Percentiles rank a stretch among this genome's conserved stretches.
These are phyloP conservation scores for Calycina marina DNA, from an alignment of 2,329 filamentous ascomycete genomes.

Conservation along the genomic window DNA sequence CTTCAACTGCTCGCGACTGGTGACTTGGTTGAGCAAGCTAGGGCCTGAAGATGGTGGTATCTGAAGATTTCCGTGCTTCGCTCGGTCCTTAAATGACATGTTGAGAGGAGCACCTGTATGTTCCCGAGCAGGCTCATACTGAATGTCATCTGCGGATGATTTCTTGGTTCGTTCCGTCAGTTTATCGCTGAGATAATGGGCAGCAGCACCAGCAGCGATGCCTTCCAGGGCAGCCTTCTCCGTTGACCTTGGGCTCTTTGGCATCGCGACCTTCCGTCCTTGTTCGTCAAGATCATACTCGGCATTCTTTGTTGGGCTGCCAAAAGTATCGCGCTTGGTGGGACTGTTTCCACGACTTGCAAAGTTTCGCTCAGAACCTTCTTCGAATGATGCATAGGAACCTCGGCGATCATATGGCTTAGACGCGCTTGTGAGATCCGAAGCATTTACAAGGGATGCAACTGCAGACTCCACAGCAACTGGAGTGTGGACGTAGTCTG, in stretches of 20 bases:
- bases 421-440: slow-evolving; percentile 50
- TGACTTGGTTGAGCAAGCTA: slow-evolving; percentile 36
- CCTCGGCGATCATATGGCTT: slow-evolving; percentile 17
- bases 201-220: slow-evolving; percentile 18
- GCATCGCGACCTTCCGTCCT: slow-evolving; percentile 21
- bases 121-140: slow-evolving; percentile 16
- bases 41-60: slow-evolving; percentile 37
- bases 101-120: slow-evolving; percentile 38
- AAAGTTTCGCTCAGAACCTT: slow-evolving; percentile 22
- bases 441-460: slow-evolving; percentile 72
- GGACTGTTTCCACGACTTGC: slow-evolving; percentile 28
- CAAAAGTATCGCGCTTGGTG: slow-evolving; percentile 22
- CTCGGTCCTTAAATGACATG: slow-evolving; percentile 52
- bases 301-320: slow-evolving; percentile 16
- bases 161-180: slow-evolving; percentile 15
- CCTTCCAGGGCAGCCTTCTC: slow-evolving; percentile 15
- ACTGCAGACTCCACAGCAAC: slow-evolving; percentile 76
- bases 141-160: slow-evolving; percentile 14
- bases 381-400: slow-evolving; percentile 22
- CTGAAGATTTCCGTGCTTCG: slow-evolving; percentile 39
- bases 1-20: slow-evolving; percentile 29
- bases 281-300: slow-evolving; percentile 23
- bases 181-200: slow-evolving; percentile 16
- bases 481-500: slow-evolving; percentile 59
- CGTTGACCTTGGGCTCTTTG: slow-evolving; percentile 13